phyloP scores from a whole-genome alignment of 2,329 filamentous ascomycete genomes.

The Cyphellophora attinorum region DNA sequence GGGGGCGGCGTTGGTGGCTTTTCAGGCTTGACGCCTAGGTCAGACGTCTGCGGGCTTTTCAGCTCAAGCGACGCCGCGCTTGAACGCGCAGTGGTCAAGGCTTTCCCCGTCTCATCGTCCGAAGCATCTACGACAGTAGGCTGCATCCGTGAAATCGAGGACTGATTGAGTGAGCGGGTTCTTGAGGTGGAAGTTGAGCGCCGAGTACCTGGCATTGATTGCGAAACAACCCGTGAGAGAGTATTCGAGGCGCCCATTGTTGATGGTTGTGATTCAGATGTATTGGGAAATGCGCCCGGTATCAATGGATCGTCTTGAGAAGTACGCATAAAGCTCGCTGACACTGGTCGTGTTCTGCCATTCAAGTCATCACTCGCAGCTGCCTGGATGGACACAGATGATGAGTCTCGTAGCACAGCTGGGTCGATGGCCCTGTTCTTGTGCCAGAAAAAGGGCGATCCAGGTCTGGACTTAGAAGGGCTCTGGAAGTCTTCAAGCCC shows the following conservation, averaged over 20 bases:
- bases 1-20: too few species aligned
- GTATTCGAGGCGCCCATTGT: too few species aligned
- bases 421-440: not conserved
- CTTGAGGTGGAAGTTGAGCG: not conserved
- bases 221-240: too few species aligned
- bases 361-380: too few species aligned
- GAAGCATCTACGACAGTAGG: slow-evolving; percentile 13
- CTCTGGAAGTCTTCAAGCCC: slow-evolving; percentile 12
- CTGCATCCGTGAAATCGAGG: slow-evolving; percentile 6
- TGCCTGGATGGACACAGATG: too few species aligned
- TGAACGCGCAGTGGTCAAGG: not conserved
- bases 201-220: too few species aligned
- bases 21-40: not conserved
- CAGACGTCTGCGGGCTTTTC: slow-evolving; percentile 24
- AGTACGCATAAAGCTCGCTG: too few species aligned
- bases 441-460: slow-evolving; percentile 2
- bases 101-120: slow-evolving; percentile 6
- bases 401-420: not conserved
- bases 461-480: slow-evolving; percentile 2
- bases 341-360: too few species aligned
- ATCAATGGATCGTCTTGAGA: too few species aligned
- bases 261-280: too few species aligned
- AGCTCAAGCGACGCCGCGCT: not conserved
- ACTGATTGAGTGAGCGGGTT: not conserved
- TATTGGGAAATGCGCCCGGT: too few species aligned